These are phyloP conservation scores for Hanseniaspora uvarum DNA, from an alignment of 1,139 yeast species.

Conservation along the genomic window DNA sequence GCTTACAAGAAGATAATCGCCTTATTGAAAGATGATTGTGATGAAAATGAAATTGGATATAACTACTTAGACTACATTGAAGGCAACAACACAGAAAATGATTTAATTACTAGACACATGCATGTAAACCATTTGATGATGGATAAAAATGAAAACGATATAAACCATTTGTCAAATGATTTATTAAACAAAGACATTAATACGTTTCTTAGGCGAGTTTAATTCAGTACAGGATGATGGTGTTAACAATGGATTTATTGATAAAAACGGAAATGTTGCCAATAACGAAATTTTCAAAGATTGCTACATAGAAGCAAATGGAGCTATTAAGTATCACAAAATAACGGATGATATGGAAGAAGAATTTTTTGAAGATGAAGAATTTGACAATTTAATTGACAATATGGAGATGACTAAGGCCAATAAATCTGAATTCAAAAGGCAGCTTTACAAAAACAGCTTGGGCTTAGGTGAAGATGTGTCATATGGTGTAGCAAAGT, in stretches of 20 bases:
- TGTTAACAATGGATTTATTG: not conserved
- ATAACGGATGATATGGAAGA: not conserved
- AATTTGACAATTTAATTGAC: not conserved
- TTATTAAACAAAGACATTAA: constrained; percentile 3
- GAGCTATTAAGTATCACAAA: constrained; percentile 6
- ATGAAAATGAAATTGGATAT: not conserved
- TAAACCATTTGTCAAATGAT: constrained; percentile 9
- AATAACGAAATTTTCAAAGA: constrained; percentile 3
- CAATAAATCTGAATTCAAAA: not conserved
- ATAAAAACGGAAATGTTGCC: not conserved
- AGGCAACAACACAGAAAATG: not conserved
- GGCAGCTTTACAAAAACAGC: not conserved
- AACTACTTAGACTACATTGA: not conserved
- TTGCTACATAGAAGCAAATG: constrained; percentile 14
- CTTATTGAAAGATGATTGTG: not conserved
- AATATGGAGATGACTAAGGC: not conserved
- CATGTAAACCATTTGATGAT: constrained; percentile 14
- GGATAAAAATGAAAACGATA: constrained; percentile 15
- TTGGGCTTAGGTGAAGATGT: not conserved
- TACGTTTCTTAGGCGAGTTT: constrained; percentile 15
- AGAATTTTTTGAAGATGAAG: not conserved
- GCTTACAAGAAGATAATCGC: not conserved
- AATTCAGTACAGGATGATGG: not conserved
- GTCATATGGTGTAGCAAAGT: not conserved
- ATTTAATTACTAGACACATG: constrained; percentile 12